A percentile compares a stretch with the other conserved stretches of the same genome.
Conservation (phyloP, 768 basidiomycete species). For the Hygrophoropsis aurantiaca region DNA sequence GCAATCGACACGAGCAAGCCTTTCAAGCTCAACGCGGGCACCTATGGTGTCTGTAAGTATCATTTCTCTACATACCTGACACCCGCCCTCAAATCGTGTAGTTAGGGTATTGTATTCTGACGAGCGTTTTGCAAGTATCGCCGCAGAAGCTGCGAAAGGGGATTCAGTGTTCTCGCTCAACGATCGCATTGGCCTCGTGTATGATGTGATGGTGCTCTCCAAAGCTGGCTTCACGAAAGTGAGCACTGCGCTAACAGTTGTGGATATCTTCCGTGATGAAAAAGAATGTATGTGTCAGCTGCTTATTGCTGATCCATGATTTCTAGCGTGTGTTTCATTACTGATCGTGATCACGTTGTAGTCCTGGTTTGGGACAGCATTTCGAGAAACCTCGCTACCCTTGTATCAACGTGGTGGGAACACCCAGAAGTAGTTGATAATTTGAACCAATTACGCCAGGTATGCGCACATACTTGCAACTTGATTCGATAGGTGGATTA, state of each 20-base stretch:
- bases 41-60: conserved; percentile 81
- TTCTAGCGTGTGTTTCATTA: not conserved
- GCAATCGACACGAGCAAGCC: conserved; percentile 70
- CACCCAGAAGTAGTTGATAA: conserved; percentile 50
- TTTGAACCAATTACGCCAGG: conserved; percentile 61
- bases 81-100: conserved; percentile 23
- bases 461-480: conserved; percentile 29
- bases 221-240: conserved; percentile 78
- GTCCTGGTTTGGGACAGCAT: conserved; percentile 85
- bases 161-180: conserved; percentile 71
- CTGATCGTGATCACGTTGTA: conserved; percentile 29
- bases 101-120: conserved; percentile 87
- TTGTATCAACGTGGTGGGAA: conserved; percentile 84
- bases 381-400: conserved; percentile 47
- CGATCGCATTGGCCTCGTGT: conserved; percentile 87
- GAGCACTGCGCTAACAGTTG: conserved; percentile 73
- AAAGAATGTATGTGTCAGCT: conserved; percentile 66
- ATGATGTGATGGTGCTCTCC: conserved; percentile 78
- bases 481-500: not conserved
- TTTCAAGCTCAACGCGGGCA: conserved; percentile 91
- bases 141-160: conserved; percentile 69
- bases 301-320: not conserved
- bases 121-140: conserved; percentile 76
- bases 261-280: conserved; percentile 70
- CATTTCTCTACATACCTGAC: conserved; percentile 3